Conservation (phyloP, 2,329 filamentous ascomycete species). For the Parasarocladium wereldwijsianum region DNA sequence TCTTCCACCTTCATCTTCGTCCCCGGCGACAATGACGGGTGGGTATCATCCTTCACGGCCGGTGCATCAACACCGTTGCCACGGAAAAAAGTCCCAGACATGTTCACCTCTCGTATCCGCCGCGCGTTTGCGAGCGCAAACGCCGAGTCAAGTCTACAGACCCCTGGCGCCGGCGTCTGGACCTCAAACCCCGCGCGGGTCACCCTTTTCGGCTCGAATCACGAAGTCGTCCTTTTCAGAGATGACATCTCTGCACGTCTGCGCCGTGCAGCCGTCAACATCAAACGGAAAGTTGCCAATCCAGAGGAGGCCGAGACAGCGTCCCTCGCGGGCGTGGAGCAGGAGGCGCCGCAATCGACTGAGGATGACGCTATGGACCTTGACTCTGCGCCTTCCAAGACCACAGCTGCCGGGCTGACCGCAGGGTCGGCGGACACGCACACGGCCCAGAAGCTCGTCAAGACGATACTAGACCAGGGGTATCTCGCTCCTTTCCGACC, state of each 20-base stretch:
- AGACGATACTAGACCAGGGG: slow-evolving; percentile 83
- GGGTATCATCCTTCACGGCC: slow-evolving; percentile 72
- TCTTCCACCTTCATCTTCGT: slow-evolving; percentile 81
- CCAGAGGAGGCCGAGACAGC: slow-evolving; percentile 17
- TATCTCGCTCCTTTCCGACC: slow-evolving; percentile 78
- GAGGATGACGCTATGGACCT: slow-evolving; percentile 23
- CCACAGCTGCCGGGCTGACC: slow-evolving; percentile 1
- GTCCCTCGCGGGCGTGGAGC: slow-evolving; percentile 6
- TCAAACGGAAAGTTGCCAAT: slow-evolving; percentile 32
- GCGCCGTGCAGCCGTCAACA: slow-evolving; percentile 58
- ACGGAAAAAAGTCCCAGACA: slow-evolving; percentile 58
- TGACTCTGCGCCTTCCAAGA: slow-evolving; percentile 14
- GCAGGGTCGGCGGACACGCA: slow-evolving; percentile 28
- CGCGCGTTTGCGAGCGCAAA: slow-evolving; percentile 70
- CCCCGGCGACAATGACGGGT: slow-evolving; percentile 94
- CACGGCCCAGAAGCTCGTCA: slow-evolving; percentile 64
- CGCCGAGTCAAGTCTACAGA: slow-evolving; percentile 38
- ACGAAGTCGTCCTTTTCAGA: slow-evolving; percentile 76
- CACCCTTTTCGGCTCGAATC: slow-evolving; percentile 70
- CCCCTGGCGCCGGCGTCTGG: slow-evolving; percentile 55
- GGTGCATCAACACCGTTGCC: slow-evolving; percentile 60
- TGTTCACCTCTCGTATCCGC: slow-evolving; percentile 80
- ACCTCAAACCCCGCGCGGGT: slow-evolving; percentile 75
- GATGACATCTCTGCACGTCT: slow-evolving; percentile 76
- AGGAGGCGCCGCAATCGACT: slow-evolving; percentile 6